Percentiles rank a stretch among this genome's conserved stretches.
These are phyloP conservation scores for Globisporangium takayamanum DNA, from an alignment of 352 stramenopile species.

Conservation along the genomic window DNA sequence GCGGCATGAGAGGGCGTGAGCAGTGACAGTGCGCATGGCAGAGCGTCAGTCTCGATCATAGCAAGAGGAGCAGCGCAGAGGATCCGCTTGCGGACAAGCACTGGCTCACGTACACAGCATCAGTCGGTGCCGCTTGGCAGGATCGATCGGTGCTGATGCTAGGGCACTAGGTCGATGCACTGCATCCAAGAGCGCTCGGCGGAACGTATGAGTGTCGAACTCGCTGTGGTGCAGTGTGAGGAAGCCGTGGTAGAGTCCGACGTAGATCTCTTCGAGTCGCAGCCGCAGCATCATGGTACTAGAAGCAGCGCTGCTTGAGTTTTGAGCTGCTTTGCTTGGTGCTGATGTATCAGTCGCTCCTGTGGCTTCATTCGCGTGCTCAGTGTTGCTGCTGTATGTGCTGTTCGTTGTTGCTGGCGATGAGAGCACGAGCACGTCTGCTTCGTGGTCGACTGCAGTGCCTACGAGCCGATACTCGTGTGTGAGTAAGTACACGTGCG, in stretches of 20 bases:
- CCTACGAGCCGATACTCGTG: constrained; percentile 1
- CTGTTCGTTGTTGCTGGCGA: no score
- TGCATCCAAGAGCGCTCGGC: background rate
- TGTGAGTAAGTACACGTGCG: constrained; percentile 1
- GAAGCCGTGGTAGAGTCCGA: constrained; percentile 7
- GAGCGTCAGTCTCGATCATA: no score
- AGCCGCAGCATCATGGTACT: constrained; percentile 2
- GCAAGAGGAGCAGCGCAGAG: no score
- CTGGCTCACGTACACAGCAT: background rate
- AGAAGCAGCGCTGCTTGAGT: background rate
- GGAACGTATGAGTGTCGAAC: background rate
- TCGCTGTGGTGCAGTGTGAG: background rate
- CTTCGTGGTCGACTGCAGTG: background rate
- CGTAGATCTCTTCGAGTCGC: constrained; percentile 13
- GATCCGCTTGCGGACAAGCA: background rate
- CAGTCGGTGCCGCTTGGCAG: background rate
- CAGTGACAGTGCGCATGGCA: background rate
- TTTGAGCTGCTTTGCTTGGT: background rate
- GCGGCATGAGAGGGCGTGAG: background rate
- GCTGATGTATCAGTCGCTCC: no score
- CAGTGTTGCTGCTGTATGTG: background rate
- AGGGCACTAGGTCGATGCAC: background rate
- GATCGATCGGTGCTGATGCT: background rate
- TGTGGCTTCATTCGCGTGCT: background rate
- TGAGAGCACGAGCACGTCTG: background rate